Evolutionary conservation across 2,329 filamentous ascomycete genomes (phyloP), one percentile per base, ranked within the genome.

Genomic region (Neurospora crassa): DNA sequence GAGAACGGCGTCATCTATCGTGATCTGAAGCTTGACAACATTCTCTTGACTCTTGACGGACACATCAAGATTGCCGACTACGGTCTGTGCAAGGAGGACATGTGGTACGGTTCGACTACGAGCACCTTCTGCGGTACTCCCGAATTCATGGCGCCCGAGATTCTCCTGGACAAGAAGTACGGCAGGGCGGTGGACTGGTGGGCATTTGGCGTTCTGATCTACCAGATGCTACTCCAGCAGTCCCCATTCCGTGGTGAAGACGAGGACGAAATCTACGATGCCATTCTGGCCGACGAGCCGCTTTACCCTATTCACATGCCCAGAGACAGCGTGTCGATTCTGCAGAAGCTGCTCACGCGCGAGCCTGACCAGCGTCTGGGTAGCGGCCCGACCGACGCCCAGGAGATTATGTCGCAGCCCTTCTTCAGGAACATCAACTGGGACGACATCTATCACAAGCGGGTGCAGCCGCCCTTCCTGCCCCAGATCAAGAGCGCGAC

Each of bases 61-160:
- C 96, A 99, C 81, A 97, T 99, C 85, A 98, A 98, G 86, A 94
- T 99, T 85, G 96, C 89, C 70, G 96, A 99, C 86, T 99, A 97
- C 80, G 96, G 96, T 88, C 88, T 99, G 68, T 99, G 96, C 85
- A 99, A 99, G 83, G 96, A 99, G 80, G 94, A 99, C 77, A 99
- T 99, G 96, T 99, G 95, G 94, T 99, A 96, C 79, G 94, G 94
- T 63, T 95, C 92, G 71, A 97, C 92, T 2, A 99, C 96, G 0
- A 95, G 94, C 83, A 99, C 96, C 8, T 99, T 99, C 85, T 99
- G 96, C 80, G 96, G 96, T 81, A 99, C 96, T n/a, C 96, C 96
- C 18, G 96, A 99, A 80, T 99, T 99, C 76, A 99, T 99, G 96
- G 96, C 96, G 10, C 96, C 96, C 10, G 96, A 99, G 91, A 99